A percentile compares a stretch with the other conserved stretches of the same genome.
These are phyloP conservation scores for Podaxis mareebaensis DNA, from an alignment of 768 basidiomycete species.

Conservation along the genomic window DNA sequence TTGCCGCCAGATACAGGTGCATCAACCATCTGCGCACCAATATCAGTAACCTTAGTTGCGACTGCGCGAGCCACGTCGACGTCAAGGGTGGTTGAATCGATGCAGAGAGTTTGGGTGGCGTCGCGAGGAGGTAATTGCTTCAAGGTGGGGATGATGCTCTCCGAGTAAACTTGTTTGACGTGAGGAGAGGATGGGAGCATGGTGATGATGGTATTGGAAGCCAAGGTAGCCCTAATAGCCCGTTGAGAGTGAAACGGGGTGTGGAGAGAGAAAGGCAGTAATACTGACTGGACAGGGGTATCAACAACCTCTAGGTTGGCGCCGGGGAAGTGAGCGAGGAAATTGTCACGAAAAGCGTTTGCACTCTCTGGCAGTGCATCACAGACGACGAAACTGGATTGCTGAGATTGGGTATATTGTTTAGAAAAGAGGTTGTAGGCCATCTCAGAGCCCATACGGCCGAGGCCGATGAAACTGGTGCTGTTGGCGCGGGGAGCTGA, in stretches of 20 bases:
- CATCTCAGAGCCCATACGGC: conserved; percentile 90
- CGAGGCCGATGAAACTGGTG: conserved; percentile 83
- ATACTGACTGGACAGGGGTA: conserved; percentile 74
- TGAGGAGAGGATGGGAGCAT: conserved; percentile 94
- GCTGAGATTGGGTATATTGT: conserved; percentile 50
- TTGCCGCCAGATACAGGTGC: conserved; percentile 93
- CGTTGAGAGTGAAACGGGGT: conserved; percentile 1
- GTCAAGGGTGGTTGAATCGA: conserved; percentile 92
- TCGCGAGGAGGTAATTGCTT: conserved; percentile 42
- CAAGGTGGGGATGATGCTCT: conserved; percentile 69
- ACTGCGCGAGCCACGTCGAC: conserved; percentile 72
- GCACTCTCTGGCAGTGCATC: conserved; percentile 69
- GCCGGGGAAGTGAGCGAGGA: conserved; percentile 57
- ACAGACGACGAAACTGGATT: conserved; percentile 72
- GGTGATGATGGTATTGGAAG: conserved; percentile 72
- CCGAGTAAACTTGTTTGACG: conserved; percentile 72
- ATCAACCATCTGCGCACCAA: conserved; percentile 81
- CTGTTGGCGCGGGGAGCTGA: conserved; percentile 43
- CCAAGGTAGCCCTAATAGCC: conserved; percentile 53
- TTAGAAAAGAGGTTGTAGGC: conserved; percentile 81
- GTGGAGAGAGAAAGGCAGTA: background rate
- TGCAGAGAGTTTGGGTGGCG: conserved; percentile 56
- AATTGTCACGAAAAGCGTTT: conserved; percentile 53
- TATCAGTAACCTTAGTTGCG: conserved; percentile 47
- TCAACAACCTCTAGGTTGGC: conserved; percentile 57